phyloP scores from a whole-genome alignment of 305 asterid genomes.

The Euphrasia arctica region DNA sequence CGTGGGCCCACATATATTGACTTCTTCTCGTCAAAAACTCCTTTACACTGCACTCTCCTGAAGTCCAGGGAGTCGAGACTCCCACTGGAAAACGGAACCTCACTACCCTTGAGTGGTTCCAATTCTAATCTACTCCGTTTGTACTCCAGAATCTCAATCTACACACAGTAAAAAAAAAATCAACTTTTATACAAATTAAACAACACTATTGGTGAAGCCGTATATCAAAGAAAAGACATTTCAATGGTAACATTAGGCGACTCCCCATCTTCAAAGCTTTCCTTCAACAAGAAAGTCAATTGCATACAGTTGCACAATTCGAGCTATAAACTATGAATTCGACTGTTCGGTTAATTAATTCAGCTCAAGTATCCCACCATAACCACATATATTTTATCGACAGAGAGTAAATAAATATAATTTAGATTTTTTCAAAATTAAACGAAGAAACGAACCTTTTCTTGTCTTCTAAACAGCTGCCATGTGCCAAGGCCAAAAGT shows the following conservation, averaged over 20 bases:
- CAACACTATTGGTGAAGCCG: constrained; percentile 2
- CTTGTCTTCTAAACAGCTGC: constrained; percentile 88
- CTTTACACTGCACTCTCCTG: constrained; percentile 69
- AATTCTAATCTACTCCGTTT: constrained; percentile 57
- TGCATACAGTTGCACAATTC: constrained; percentile 7
- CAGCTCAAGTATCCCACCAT: not conserved
- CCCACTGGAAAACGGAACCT: constrained; percentile 39
- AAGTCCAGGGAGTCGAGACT: constrained; percentile 61
- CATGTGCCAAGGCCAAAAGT: constrained; percentile 94
- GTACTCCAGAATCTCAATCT: constrained; percentile 76
- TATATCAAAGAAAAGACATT: constrained; percentile 5
- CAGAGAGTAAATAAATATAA: not conserved
- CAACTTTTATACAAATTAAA: constrained; percentile 5
- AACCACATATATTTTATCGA: not conserved
- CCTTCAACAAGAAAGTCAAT: constrained; percentile 5
- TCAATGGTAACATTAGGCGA: constrained; percentile 20
- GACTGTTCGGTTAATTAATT: constrained; percentile 4
- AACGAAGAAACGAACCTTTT: constrained; percentile 49
- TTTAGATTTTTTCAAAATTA: not conserved
- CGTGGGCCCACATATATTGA: constrained; percentile 88
- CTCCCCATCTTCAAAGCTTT: constrained; percentile 5
- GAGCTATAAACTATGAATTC: not conserved
- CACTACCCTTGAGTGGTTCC: constrained; percentile 63
- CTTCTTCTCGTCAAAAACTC: constrained; percentile 71
- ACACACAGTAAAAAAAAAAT: constrained; percentile 18